Evolutionary conservation across 768 basidiomycete genomes (phyloP), one percentile per base, ranked within the genome.

Genomic region (Tulasnella sp.): DNA sequence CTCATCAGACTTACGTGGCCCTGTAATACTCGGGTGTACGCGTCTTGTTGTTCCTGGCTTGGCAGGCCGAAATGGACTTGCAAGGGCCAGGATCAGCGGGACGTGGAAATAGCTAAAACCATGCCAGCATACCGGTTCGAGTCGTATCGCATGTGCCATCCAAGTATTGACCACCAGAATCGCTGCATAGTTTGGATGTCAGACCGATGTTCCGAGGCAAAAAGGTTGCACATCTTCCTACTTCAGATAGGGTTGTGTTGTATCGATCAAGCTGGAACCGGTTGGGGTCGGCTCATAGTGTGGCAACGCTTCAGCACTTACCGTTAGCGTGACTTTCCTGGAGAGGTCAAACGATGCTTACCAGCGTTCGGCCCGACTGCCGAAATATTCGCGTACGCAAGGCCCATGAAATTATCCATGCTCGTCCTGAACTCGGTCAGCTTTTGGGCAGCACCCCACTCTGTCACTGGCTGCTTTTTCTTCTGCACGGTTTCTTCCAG

Each of bases 21-120:
- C 86, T 99, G 98, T 80, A 99, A 85, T 64, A 99, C 98, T 72
- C 96, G 89, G 42, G 98, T 99, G 86, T 92, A 99, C 1, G 97
- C 96, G 82, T 96, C 93, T 84, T 91, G 93, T 85, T 95, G 92
- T 82, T 95, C 93, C n/a, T 88, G 81, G n/a, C 93, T 91, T 9
- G 94, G 94, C n/a, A 92, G 90, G 60, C 96, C 96, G 84, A 97
- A 95, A 87, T 96, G 94, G 41, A 95, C 79, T 80, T 0, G 94
- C 95, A 75, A 94, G 90, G 20, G 93, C 1, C 93, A 37, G 93
- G 94, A 84, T 95, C 93, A 86, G 93, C 94, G 16, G n/a, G 48
- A 24, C 16, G 34, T n/a, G 18, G 37, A 28, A 69, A 48, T 18
- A 22, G 28, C 8, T 0, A 9, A 40, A 72, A 58, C 22, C 48